Percentiles rank a stretch among this genome's conserved stretches.
Conservation (phyloP, 768 basidiomycete genomes). For the Boletus reticuloceps region DNA sequence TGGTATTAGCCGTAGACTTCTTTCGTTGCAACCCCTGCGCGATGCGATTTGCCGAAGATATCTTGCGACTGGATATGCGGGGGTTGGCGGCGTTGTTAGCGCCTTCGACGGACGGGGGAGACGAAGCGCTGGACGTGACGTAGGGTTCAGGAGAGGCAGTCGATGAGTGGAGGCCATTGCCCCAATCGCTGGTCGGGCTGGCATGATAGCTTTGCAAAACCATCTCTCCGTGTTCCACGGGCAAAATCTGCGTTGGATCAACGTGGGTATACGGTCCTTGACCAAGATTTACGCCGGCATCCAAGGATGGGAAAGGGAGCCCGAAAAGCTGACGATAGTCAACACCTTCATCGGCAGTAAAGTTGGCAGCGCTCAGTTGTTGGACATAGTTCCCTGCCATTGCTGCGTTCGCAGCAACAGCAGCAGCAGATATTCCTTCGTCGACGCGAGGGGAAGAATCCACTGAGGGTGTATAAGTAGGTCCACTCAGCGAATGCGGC, state of each 20-base stretch:
- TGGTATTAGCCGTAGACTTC: slow-evolving; percentile 37
- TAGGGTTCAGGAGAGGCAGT: slow-evolving; percentile 77
- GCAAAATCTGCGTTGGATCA: slow-evolving; percentile 86
- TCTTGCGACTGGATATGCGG: slow-evolving; percentile 49
- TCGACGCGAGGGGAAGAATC: slow-evolving; percentile 29
- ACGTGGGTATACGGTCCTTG: slow-evolving; percentile 72
- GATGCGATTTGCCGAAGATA: slow-evolving; percentile 61
- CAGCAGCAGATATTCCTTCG: slow-evolving; percentile 62
- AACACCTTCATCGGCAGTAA: slow-evolving; percentile 54
- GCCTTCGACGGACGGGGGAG: slow-evolving; percentile 67
- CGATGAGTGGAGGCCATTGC: slow-evolving; percentile 65
- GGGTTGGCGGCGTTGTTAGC: slow-evolving; percentile 28
- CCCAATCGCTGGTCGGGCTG: slow-evolving; percentile 85
- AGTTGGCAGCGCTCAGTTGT: slow-evolving; percentile 48
- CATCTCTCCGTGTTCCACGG: slow-evolving; percentile 40
- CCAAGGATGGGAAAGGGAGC: slow-evolving; percentile 58
- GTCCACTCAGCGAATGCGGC: slow-evolving; percentile 28
- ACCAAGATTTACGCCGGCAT: slow-evolving; percentile 37
- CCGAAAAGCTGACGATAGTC: slow-evolving; percentile 66
- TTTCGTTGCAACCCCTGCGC: slow-evolving; percentile 55
- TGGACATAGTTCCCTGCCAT: slow-evolving; percentile 75
- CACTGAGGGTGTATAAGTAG: slow-evolving; percentile 37
- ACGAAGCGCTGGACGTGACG: slow-evolving; percentile 65
- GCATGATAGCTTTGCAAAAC: slow-evolving; percentile 57
- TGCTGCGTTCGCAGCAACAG: slow-evolving; percentile 59